Base-by-base conservation (phyloP, 2,329 filamentous ascomycete species). In the Gyromitra esculenta region DNA sequence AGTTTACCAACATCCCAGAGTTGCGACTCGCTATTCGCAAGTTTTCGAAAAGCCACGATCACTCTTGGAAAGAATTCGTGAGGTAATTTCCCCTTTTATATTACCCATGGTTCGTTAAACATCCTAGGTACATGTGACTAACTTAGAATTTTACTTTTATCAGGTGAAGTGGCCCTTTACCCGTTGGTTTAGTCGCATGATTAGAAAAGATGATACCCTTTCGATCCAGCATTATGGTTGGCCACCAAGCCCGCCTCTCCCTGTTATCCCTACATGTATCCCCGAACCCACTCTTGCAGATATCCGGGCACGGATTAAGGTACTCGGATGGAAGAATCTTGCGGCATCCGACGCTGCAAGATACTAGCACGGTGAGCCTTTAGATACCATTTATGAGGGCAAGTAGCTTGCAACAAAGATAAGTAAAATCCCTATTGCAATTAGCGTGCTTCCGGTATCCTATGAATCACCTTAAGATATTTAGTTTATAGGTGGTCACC, bases 11-110 rank as follows among this genome's bases (percentile, higher is more conserved):
- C 31, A 54, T 8, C 31, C 63, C 2, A 52, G 43, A 50, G 43
- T 50, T 64, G 15, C 43, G n/a, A 43, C 35, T 37, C 43, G 62
- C 15, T 50, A 64, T 37, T 8, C 62, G 5, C 13, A 52, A 21
- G 15, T 13, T 37, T 37, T 37, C 15, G 39, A 50, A 15, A 52
- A 54, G 35, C 63, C 45, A 52, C 35, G 35, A 5, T 18, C 63
- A 2, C 31, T 11, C 8, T 37, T 52, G 31, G 63, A 52, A 52
- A 65, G 25, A 52, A 52, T 65, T 52, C 48, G 48, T 18, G 48
- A 52, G 31, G 43, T 37, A 18, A 50, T 52, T 35, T 37, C 25
- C n/a, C 31, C 31, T 45, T 13, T 18, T 5, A 31, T 18, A 48
- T 63, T 13, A 45, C 9, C 5, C 39, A 45, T 13, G 11, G 18